Percentiles rank a stretch among this genome's conserved stretches.
phyloP scores from a whole-genome alignment of 2,329 filamentous ascomycete species.

The Botrytis aclada region DNA sequence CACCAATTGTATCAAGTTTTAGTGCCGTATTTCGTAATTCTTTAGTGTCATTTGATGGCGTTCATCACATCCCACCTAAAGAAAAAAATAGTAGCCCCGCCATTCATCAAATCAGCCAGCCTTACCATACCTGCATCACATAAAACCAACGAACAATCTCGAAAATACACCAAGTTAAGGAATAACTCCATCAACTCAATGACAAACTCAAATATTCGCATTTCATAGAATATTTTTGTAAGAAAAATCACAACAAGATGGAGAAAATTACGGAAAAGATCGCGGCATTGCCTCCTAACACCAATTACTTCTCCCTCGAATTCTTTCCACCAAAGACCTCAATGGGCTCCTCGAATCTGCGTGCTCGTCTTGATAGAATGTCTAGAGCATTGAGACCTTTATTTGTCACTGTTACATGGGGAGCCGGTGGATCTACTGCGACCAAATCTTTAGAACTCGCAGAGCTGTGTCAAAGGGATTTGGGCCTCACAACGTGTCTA shows the following conservation, averaged over 20 bases:
- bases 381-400: slow-evolving; percentile 83
- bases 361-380: slow-evolving; percentile 93
- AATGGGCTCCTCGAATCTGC: slow-evolving; percentile 92
- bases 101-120: neutral
- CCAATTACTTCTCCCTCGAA: slow-evolving; percentile 91
- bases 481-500: slow-evolving; percentile 89
- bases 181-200: neutral
- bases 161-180: neutral
- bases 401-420: slow-evolving; percentile 98
- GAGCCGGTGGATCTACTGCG: slow-evolving; percentile 88
- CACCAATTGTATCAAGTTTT: neutral
- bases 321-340: slow-evolving; percentile 98
- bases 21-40: neutral
- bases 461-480: slow-evolving; percentile 88
- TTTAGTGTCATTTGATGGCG: slow-evolving; percentile 1
- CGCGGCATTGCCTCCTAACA: slow-evolving; percentile 76
- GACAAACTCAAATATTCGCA: neutral
- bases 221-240: neutral
- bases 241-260: slow-evolving; percentile 25
- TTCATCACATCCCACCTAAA: neutral
- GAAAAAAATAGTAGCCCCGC: slow-evolving; percentile 14
- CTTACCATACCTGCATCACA: slow-evolving; percentile 5
- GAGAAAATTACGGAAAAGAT: slow-evolving; percentile 96
- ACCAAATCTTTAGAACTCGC: slow-evolving; percentile 90
- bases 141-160: neutral